Conservation (phyloP, 2,329 filamentous ascomycete genomes). For the Apiospora saccharicola region DNA sequence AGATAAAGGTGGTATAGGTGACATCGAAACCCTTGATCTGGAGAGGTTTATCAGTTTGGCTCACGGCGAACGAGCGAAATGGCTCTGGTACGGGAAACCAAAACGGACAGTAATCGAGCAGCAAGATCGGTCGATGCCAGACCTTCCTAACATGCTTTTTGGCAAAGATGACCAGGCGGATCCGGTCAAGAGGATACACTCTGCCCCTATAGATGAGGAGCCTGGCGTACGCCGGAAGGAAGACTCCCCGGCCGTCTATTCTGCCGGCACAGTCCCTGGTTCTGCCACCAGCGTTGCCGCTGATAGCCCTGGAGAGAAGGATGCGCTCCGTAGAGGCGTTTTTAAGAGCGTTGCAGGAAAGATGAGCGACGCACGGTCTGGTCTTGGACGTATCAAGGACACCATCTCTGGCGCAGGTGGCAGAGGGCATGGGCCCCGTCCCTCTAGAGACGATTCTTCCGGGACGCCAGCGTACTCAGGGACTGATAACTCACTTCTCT, state of each 20-base stretch:
- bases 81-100: conserved; percentile 93
- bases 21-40: conserved; percentile 90
- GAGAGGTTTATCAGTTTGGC: conserved; percentile 81
- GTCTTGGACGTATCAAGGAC: conserved; percentile 85
- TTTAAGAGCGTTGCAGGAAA: conserved; percentile 83
- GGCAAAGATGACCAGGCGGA: conserved; percentile 63
- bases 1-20: conserved; percentile 88
- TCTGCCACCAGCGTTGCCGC: conserved; percentile 57
- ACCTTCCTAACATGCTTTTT: conserved; percentile 57
- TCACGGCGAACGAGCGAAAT: conserved; percentile 85
- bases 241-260: conserved; percentile 53
- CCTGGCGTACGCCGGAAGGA: conserved; percentile 53
- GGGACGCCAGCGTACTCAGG: conserved; percentile 45
- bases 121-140: conserved; percentile 55
- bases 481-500: conserved; percentile 46
- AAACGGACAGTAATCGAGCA: conserved; percentile 65
- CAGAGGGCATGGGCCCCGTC: conserved; percentile 59
- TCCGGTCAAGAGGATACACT: conserved; percentile 58
- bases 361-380: conserved; percentile 81
- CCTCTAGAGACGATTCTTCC: conserved; percentile 64
- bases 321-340: conserved; percentile 68
- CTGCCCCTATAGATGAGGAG: conserved; percentile 62
- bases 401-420: conserved; percentile 69
- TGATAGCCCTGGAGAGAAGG: conserved; percentile 61
- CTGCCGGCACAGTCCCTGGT: conserved; percentile 48